Conservation (phyloP, 2,329 filamentous ascomycete species). For the Ophiosphaerella narmari region DNA sequence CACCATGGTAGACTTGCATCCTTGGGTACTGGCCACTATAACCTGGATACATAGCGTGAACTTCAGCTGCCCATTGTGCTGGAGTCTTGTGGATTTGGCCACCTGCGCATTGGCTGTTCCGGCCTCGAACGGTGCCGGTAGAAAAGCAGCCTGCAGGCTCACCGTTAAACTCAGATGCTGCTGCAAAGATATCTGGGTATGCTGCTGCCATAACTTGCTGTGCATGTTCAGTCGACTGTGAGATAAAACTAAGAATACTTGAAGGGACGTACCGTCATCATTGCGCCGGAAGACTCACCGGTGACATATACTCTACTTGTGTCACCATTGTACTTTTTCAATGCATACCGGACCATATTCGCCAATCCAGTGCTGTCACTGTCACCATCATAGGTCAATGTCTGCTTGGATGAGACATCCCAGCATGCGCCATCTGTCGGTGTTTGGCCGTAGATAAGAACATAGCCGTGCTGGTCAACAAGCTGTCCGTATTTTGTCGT, state of each 20-base stretch:
- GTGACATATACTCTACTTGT: background rate
- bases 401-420: background rate
- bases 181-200: slow-evolving; percentile 34
- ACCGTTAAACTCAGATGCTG: slow-evolving; percentile 32
- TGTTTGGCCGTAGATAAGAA: background rate
- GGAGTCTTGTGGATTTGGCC: slow-evolving; percentile 20
- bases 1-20: slow-evolving; percentile 46
- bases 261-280: background rate
- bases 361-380: background rate
- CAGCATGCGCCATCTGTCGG: background rate
- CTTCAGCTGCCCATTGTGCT: slow-evolving; percentile 39
- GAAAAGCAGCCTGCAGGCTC: slow-evolving; percentile 35
- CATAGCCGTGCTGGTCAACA: background rate
- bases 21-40: slow-evolving; percentile 43
- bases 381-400: background rate
- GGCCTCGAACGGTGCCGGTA: slow-evolving; percentile 49
- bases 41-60: slow-evolving; percentile 42
- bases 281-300: background rate
- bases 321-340: background rate
- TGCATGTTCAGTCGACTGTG: background rate
- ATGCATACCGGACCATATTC: background rate
- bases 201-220: background rate
- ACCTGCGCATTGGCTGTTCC: slow-evolving; percentile 23
- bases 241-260: background rate
- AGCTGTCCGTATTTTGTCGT: slow-evolving; percentile 1